These are phyloP conservation scores for Ogataea wickerhamii DNA, from an alignment of 805 yeast genomes.

Conservation along the genomic window DNA sequence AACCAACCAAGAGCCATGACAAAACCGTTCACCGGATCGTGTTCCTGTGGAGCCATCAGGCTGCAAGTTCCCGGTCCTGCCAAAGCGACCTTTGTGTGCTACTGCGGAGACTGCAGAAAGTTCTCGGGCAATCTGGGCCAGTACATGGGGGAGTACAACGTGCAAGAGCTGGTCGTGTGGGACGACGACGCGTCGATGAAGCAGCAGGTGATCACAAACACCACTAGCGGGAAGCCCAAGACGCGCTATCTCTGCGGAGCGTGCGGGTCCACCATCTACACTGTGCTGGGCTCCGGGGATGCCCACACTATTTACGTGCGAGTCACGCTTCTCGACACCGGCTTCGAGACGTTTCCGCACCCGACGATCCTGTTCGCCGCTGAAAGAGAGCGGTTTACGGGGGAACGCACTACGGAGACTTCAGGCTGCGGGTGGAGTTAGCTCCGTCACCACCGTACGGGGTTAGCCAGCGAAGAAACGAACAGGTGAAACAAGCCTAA, in stretches of 20 bases:
- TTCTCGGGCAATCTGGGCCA: conserved; percentile 2
- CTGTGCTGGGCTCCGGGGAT: not conserved
- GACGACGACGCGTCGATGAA: not conserved
- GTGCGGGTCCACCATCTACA: conserved; percentile 2
- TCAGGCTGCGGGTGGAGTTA: no score
- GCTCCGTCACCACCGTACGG: no score
- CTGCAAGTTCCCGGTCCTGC: not conserved
- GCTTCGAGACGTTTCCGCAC: not conserved
- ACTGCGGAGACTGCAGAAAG: conserved; percentile 1
- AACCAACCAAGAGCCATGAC: no score
- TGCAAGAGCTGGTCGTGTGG: not conserved
- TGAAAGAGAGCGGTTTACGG: not conserved
- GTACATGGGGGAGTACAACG: not conserved
- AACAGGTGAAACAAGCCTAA: no score
- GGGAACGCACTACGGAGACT: no score
- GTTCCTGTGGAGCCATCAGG: conserved; percentile 1
- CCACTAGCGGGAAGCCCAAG: not conserved
- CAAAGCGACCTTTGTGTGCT: not conserved
- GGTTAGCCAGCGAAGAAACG: no score
- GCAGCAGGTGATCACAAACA: not conserved
- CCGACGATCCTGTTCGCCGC: not conserved
- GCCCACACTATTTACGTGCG: not conserved
- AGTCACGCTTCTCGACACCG: not conserved
- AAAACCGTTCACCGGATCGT: not conserved
- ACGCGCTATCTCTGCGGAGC: not conserved